phyloP scores from a whole-genome alignment of 495 filamentous ascomycete genomes.

The Lepidopterella palustris region DNA sequence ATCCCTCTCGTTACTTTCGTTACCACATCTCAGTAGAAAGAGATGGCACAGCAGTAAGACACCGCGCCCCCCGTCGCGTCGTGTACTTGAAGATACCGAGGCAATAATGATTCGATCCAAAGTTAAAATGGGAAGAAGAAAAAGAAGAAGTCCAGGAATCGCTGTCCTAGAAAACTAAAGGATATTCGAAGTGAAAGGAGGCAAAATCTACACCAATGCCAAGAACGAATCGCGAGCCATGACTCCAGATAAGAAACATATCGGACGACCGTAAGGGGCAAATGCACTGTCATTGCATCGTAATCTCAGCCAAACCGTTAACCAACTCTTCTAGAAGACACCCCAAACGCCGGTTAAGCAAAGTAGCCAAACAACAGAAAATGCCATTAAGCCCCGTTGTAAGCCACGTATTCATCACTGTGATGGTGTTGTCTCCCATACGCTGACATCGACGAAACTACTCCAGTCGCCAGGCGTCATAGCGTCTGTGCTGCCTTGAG shows the following conservation, averaged over 20 bases:
- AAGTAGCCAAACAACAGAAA: background rate
- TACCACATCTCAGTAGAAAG: background rate
- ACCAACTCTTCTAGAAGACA: background rate
- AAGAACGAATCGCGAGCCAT: background rate
- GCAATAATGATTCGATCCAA: no score
- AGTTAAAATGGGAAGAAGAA: no score
- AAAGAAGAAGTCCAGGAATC: background rate
- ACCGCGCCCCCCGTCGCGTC: background rate
- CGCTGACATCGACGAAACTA: background rate
- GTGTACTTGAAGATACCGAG: background rate
- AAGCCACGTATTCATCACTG: background rate
- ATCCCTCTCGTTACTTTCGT: background rate
- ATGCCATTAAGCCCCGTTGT: background rate
- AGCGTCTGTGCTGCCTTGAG: background rate
- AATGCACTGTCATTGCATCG: no score
- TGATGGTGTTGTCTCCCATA: background rate
- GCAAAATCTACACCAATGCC: background rate
- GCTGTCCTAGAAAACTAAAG: background rate
- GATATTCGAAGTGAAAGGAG: background rate
- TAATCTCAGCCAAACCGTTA: background rate
- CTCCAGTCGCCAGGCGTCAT: slow-evolving; percentile 1
- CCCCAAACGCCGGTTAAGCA: background rate
- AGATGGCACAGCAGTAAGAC: background rate
- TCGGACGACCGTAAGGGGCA: background rate
- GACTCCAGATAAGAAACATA: background rate